Conservation (phyloP, 2,329 filamentous ascomycete genomes). For the Parastagonospora nodorum region DNA sequence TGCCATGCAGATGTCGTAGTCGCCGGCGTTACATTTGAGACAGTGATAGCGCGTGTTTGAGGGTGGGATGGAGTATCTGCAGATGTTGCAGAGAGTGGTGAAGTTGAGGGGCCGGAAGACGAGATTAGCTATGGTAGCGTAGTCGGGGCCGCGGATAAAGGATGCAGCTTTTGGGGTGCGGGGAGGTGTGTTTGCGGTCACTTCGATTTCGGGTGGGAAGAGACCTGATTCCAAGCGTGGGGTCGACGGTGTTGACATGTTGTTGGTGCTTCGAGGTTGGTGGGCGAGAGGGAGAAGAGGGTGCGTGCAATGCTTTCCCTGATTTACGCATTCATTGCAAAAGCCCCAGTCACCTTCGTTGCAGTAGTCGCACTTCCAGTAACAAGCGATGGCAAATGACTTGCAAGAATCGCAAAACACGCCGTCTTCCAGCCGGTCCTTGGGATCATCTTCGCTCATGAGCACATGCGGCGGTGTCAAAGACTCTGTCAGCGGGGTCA, state of each 20-base stretch:
- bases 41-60: slow-evolving; percentile 78
- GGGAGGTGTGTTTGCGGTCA: slow-evolving; percentile 41
- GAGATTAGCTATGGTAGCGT: slow-evolving; percentile 40
- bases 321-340: slow-evolving; percentile 85
- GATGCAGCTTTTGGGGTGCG: slow-evolving; percentile 51
- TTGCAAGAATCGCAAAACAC: slow-evolving; percentile 82
- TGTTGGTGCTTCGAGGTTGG: slow-evolving; percentile 37
- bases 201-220: slow-evolving; percentile 30
- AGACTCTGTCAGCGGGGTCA: slow-evolving; percentile 28
- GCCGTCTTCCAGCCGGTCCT: slow-evolving; percentile 72
- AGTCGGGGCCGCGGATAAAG: slow-evolving; percentile 44
- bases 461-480: slow-evolving; percentile 24
- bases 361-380: slow-evolving; percentile 86
- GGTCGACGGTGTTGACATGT: slow-evolving; percentile 18
- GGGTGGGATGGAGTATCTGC: slow-evolving; percentile 72
- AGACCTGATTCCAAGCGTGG: slow-evolving; percentile 28
- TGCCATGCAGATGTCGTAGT: slow-evolving; percentile 81
- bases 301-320: slow-evolving; percentile 80
- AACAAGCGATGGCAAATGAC: slow-evolving; percentile 77
- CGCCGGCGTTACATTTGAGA: slow-evolving; percentile 74
- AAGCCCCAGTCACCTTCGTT: slow-evolving; percentile 96
- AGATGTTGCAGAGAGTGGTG: slow-evolving; percentile 78
- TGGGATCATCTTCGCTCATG: slow-evolving; percentile 69
- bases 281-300: slow-evolving; percentile 77
- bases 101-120: slow-evolving; percentile 72